These are phyloP conservation scores for Coelastrella sp. DNA, from an alignment of 139 green algal genomes.

Conservation along the genomic window DNA sequence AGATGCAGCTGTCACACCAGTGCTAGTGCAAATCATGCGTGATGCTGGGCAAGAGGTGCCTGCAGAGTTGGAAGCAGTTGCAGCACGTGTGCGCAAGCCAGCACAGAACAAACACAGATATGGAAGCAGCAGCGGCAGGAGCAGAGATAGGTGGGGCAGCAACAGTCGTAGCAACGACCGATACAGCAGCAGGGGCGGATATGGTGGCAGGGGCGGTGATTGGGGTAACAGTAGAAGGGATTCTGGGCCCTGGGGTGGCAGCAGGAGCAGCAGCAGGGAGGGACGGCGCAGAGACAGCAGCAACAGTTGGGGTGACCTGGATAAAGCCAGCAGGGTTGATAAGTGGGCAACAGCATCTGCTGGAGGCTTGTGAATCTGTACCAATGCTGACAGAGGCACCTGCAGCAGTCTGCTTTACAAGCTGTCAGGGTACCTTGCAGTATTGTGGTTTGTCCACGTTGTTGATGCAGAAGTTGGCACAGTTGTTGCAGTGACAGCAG, in stretches of 20 bases:
- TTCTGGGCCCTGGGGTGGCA: background rate
- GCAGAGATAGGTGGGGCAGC: background rate
- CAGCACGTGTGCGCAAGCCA: constrained; percentile 61
- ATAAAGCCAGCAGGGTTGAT: background rate
- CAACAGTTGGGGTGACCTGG: background rate
- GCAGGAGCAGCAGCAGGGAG: background rate
- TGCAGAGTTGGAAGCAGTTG: constrained; percentile 73
- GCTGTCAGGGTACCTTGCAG: too few species aligned
- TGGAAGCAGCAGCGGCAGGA: constrained; percentile 3
- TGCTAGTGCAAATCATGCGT: constrained; percentile 65
- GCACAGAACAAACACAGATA: constrained; percentile 27
- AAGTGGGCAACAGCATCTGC: background rate
- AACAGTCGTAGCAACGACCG: constrained; percentile 30
- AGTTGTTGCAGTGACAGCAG: too few species aligned
- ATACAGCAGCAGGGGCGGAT: constrained; percentile 31
- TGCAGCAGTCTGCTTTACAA: too few species aligned
- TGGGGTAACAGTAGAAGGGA: background rate
- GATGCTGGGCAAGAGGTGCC: constrained; percentile 68
- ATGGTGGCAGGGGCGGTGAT: constrained; percentile 27
- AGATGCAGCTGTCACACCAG: constrained; percentile 60
- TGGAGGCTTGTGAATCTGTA: too few species aligned
- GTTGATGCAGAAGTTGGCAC: too few species aligned
- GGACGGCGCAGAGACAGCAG: background rate
- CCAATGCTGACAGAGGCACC: too few species aligned
- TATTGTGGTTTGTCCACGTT: too few species aligned